Conservation (phyloP, 768 basidiomycete genomes). For the Leccinellum rugosiceps region DNA sequence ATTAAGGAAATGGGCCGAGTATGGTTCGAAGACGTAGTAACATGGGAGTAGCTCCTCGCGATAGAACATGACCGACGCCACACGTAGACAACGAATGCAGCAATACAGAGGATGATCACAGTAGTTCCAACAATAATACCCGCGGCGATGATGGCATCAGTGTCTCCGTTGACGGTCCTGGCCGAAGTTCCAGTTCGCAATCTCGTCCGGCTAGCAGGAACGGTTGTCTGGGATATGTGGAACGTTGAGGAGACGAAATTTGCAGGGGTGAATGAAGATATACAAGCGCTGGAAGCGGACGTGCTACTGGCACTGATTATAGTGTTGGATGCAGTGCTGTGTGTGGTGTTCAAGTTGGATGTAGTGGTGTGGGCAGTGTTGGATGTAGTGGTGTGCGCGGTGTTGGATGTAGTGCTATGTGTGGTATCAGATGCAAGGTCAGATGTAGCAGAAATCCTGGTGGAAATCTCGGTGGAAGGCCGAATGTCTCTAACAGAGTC, state of each 20-base stretch:
- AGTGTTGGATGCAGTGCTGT: too few relatives aligned
- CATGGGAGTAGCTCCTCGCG: not conserved
- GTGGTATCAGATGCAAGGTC: too few relatives aligned
- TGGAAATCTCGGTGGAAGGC: too few relatives aligned
- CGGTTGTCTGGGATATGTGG: not conserved
- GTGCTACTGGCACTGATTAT: too few relatives aligned
- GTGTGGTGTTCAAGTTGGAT: too few relatives aligned
- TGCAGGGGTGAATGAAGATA: not conserved
- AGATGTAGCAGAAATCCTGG: too few relatives aligned
- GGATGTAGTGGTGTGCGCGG: too few relatives aligned
- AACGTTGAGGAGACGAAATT: not conserved
- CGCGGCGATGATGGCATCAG: not conserved
- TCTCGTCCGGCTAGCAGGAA: not conserved
- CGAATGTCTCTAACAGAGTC: too few relatives aligned
- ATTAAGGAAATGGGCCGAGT: not conserved
- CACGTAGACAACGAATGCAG: not conserved
- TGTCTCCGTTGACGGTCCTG: not conserved
- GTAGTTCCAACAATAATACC: not conserved
- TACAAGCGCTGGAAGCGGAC: not conserved
- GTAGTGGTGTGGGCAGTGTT: too few relatives aligned
- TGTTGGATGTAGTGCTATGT: too few relatives aligned
- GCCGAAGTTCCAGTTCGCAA: not conserved
- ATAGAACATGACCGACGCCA: not conserved
- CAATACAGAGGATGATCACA: not conserved
- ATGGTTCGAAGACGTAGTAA: not conserved